Base-by-base conservation (phyloP, 2,329 filamentous ascomycete species). In the Verticillium zaregamsianum region DNA sequence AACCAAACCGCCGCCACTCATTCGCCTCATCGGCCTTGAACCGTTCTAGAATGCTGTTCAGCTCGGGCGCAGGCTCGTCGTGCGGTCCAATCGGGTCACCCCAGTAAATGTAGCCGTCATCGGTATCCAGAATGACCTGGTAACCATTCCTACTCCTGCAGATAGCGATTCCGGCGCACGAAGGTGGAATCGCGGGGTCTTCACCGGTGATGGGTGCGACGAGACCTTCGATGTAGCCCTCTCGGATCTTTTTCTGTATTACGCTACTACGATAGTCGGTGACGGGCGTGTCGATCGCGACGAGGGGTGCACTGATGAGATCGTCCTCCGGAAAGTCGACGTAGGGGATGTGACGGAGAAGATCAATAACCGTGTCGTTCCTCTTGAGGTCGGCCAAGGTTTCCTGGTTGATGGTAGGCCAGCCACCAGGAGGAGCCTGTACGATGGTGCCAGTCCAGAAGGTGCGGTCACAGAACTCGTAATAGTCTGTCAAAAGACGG, bases 401-500 rank as follows among this genome's bases (percentile, higher is more conserved):
- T 25, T 67, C 56, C 3, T 57, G 55, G 57, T 37, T 64, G 62
- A 66, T 65, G 1, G 25, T 56, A 2, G 63, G 54, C 64, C 66
- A 68, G 49, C 66, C 64, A 5, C 49, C 58, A 15, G 58, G 7
- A 25, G 60, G 62, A 8, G 58, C 28, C n/a, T 59, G 58, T 52
- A 4, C 55, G n/a, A 61, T 56, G 45, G 59, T 62, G 23, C 39
- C 28, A 15, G 62, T 35, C 64, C 65, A 66, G 60, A 64, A 68
- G 28, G 58, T 35, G 45, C 64, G 65, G 49, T 58, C 55, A 28
- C 63, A 65, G 39, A 66, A 66, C 25, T 66, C 58, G 62, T 63
- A 66, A 57, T 65, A 65, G 61, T 65, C 65, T 35, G 64, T 65
- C 32, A 67, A 54, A n/a, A 63, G 64, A 58, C 63, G 62, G 52